phyloP scores from a whole-genome alignment of 139 green algal species.

The Tetratostichococcus sp. region DNA sequence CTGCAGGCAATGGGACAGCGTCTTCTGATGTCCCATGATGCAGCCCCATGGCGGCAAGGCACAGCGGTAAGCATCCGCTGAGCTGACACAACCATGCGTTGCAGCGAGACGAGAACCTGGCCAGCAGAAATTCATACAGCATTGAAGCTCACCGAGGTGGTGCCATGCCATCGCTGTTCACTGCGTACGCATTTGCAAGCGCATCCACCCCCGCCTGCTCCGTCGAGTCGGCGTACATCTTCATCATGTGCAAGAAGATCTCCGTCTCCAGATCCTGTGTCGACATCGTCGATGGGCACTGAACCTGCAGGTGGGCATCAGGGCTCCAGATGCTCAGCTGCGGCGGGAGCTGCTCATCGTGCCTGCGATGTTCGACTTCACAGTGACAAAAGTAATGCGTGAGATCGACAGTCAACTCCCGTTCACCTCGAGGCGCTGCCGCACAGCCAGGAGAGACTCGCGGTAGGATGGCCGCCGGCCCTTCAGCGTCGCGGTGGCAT shows the following conservation, averaged over 20 bases:
- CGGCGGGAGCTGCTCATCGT: constrained; percentile 41
- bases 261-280: constrained; percentile 81
- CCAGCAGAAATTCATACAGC: no score
- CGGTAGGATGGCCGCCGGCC: constrained; percentile 64
- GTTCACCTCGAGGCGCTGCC: constrained; percentile 44
- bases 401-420: constrained; percentile 1
- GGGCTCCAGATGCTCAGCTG: no score
- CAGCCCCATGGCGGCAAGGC: no score
- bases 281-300: constrained; percentile 49
- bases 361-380: no score
- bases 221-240: constrained; percentile 24
- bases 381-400: no score
- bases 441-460: constrained; percentile 61
- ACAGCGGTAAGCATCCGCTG: no score
- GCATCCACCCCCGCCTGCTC: neutral
- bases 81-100: no score
- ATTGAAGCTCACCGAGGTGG: no score
- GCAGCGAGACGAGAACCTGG: no score
- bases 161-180: neutral
- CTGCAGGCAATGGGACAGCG: neutral
- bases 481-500: constrained; percentile 45
- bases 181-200: neutral
- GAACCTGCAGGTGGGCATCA: constrained; percentile 14
- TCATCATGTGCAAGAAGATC: constrained; percentile 77
- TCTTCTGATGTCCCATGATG: no score